These are phyloP conservation scores for Lactarius vividus DNA, from an alignment of 768 basidiomycete species.

Conservation along the genomic window DNA sequence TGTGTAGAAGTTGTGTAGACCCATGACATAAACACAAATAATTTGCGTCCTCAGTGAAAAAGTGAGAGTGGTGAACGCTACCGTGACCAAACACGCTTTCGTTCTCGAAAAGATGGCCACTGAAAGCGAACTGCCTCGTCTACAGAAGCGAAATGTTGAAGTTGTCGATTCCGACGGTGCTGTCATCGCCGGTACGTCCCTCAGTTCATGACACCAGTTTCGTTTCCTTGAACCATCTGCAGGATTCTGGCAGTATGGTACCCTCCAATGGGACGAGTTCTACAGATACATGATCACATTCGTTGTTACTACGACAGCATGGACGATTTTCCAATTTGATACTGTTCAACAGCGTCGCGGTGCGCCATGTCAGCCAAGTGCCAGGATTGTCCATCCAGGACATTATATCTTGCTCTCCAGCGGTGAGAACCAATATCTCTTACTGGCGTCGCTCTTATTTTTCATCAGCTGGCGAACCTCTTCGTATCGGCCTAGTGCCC, in stretches of 20 bases:
- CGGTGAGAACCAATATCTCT: not conserved
- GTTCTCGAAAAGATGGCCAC: not conserved
- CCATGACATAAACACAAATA: too few species aligned
- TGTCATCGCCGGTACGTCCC: conserved; percentile 6
- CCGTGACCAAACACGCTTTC: too few species aligned
- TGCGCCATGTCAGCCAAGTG: not conserved
- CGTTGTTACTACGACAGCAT: not conserved
- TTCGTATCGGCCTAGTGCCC: not conserved
- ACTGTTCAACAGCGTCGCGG: conserved; percentile 31
- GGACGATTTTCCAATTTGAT: conserved; percentile 1
- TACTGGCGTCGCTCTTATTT: not conserved
- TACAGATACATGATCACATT: not conserved
- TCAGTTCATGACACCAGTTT: not conserved
- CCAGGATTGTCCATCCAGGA: not conserved
- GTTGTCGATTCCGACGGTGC: not conserved
- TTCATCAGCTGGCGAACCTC: not conserved
- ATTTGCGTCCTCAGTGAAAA: not conserved
- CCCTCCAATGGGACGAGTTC: conserved; percentile 9
- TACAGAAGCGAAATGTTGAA: conserved; percentile 14
- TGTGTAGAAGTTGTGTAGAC: too few species aligned
- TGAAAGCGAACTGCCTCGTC: not conserved
- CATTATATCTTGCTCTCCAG: conserved; percentile 4
- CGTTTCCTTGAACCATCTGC: not conserved
- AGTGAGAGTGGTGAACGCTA: too few species aligned
- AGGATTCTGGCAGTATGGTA: conserved; percentile 16